Evolutionary conservation across 2,329 filamentous ascomycete genomes (phyloP).

Genomic region (Apiospora sp.): DNA sequence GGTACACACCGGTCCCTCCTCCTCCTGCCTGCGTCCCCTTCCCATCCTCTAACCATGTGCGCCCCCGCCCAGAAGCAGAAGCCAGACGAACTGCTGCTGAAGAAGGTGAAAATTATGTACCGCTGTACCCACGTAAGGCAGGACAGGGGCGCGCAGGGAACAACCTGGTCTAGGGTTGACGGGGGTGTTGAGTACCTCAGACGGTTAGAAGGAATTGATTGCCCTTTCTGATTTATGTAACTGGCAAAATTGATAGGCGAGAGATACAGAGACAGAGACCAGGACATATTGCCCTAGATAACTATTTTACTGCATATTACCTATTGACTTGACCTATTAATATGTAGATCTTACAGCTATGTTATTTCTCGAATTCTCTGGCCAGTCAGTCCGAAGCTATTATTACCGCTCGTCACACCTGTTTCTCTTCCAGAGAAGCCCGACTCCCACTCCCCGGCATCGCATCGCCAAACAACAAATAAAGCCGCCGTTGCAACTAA

Average conservation of each 20-base stretch:
- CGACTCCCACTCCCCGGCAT: conserved; percentile 4
- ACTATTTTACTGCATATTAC: background rate
- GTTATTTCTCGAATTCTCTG: background rate
- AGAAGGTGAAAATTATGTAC: conserved; percentile 12
- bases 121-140: conserved; percentile 20
- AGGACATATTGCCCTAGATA: background rate
- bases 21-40: conserved; percentile 9
- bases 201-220: background rate
- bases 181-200: background rate
- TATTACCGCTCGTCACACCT: conserved; percentile 14
- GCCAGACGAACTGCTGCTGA: conserved; percentile 19
- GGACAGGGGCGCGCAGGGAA: conserved; percentile 6
- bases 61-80: background rate
- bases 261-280: background rate
- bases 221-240: background rate
- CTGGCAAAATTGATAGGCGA: background rate
- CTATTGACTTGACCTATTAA: conserved; percentile 15
- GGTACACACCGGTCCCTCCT: conserved; percentile 18
- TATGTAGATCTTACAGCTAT: conserved; percentile 12
- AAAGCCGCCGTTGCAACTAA: conserved; percentile 13
- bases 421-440: conserved; percentile 5
- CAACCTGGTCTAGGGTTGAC: background rate
- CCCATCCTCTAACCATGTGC: conserved; percentile 14
- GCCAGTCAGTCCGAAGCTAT: conserved; percentile 4
- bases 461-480: conserved; percentile 16